Conservation (phyloP, 1,284 basidiomycete species). For the Coniferiporia sulphurascens region DNA sequence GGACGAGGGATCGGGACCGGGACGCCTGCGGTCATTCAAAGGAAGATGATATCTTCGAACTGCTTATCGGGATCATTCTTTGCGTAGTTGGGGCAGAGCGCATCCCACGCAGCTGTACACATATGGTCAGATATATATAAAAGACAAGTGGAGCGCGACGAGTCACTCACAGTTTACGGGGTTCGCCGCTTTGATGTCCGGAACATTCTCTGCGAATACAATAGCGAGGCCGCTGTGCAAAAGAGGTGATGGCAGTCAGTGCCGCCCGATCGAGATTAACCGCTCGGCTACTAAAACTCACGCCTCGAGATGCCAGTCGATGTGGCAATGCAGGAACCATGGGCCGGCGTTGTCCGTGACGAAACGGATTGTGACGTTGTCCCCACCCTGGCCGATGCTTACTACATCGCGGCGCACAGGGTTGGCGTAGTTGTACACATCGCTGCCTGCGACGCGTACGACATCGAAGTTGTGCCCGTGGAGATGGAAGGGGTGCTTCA, state of each 20-base stretch:
- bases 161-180: conserved; percentile 14
- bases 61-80: conserved; percentile 17
- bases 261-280: not conserved
- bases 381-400: conserved; percentile 22
- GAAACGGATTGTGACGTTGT: conserved; percentile 33
- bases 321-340: conserved; percentile 41
- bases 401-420: conserved; percentile 33
- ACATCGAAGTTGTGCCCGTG: conserved; percentile 32
- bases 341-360: conserved; percentile 36
- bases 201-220: conserved; percentile 16
- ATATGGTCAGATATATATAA: not conserved
- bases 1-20: too few relatives aligned
- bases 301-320: conserved; percentile 25
- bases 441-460: conserved; percentile 26
- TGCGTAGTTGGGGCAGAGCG: conserved; percentile 13
- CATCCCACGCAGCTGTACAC: conserved; percentile 9
- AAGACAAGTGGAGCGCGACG: not conserved
- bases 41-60: not conserved
- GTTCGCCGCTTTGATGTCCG: conserved; percentile 8
- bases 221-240: conserved; percentile 14
- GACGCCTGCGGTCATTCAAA: not conserved
- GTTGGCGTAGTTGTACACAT: conserved; percentile 27
- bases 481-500: conserved; percentile 30
- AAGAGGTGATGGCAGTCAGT: not conserved
- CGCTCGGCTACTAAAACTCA: not conserved